These are phyloP conservation scores for Petunia secreta DNA, from an alignment of 257 asterid species.

Conservation along the genomic window DNA sequence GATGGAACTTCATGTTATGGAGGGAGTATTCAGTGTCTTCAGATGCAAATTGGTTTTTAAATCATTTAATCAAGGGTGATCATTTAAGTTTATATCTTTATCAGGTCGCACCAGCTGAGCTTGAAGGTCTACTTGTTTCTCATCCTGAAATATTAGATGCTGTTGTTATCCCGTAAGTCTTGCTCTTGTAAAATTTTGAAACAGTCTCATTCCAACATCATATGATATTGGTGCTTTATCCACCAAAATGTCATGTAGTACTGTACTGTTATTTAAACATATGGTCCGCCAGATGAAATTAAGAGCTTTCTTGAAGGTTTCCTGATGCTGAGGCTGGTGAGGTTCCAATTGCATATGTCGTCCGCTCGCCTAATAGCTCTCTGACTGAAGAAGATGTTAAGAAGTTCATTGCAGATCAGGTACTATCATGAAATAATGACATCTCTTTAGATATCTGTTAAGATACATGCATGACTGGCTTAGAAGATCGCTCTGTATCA, in stretches of 20 bases:
- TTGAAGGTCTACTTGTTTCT: constrained; percentile 90
- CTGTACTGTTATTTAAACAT: background rate
- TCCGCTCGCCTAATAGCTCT: constrained; percentile 81
- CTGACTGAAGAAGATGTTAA: constrained; percentile 80
- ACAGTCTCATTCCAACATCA: background rate
- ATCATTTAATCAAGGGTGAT: background rate
- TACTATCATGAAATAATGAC: constrained; percentile 29
- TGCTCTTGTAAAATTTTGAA: constrained; percentile 11
- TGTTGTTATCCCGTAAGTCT: constrained; percentile 88
- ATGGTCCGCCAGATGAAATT: background rate
- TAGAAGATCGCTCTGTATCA: background rate
- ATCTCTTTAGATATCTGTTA: background rate
- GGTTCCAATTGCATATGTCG: constrained; percentile 86
- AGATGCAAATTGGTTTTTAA: background rate
- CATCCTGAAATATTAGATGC: constrained; percentile 94
- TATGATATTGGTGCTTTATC: background rate
- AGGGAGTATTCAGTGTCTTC: background rate
- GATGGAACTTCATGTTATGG: background rate
- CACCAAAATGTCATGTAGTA: background rate
- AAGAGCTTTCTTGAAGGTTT: constrained; percentile 46
- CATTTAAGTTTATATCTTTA: constrained; percentile 1
- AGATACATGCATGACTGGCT: background rate
- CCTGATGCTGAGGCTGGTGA: constrained; percentile 99
- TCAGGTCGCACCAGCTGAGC: constrained; percentile 99
- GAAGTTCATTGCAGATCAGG: constrained; percentile 90